phyloP scores from a whole-genome alignment of 495 filamentous ascomycete species.

The Penicillium silybi region DNA sequence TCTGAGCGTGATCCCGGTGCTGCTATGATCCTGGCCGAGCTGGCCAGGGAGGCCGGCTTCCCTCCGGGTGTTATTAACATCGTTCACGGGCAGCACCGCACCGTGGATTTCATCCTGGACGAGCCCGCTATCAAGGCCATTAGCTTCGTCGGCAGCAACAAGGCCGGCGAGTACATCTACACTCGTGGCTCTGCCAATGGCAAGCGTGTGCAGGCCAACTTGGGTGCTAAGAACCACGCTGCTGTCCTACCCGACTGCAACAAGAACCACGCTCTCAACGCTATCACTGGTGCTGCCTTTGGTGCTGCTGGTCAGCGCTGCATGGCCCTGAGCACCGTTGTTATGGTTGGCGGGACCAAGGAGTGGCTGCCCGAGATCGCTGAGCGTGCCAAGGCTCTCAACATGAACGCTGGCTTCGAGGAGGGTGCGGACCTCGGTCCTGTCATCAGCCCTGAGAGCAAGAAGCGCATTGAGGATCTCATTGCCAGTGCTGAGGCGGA shows the following conservation, averaged over 20 bases:
- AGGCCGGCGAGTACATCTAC: slow-evolving; percentile 97
- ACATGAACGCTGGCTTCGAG: slow-evolving; percentile 93
- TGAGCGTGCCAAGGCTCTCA: slow-evolving; percentile 83
- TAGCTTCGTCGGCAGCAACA: slow-evolving; percentile 94
- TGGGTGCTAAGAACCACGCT: slow-evolving; percentile 98
- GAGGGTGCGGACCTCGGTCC: slow-evolving; percentile 92
- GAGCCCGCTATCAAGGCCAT: slow-evolving; percentile 97
- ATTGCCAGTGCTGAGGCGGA: slow-evolving; percentile 89
- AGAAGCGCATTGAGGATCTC: slow-evolving; percentile 81
- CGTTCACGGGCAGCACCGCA: slow-evolving; percentile 83
- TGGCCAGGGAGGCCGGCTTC: slow-evolving; percentile 88
- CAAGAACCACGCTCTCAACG: slow-evolving; percentile 95
- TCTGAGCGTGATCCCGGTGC: slow-evolving; percentile 98
- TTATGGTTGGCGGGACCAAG: slow-evolving; percentile 92
- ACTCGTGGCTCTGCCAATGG: slow-evolving; percentile 86
- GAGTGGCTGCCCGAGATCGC: slow-evolving; percentile 90
- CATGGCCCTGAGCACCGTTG: slow-evolving; percentile 92
- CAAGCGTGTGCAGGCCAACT: slow-evolving; percentile 91
- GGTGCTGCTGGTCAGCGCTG: slow-evolving; percentile 96
- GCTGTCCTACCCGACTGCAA: slow-evolving; percentile 93
- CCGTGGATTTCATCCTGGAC: slow-evolving; percentile 97
- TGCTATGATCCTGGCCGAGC: slow-evolving; percentile 94
- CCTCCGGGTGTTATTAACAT: slow-evolving; percentile 93
- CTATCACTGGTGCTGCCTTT: slow-evolving; percentile 91
- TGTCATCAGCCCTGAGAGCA: slow-evolving; percentile 90